Evolutionary conservation across 495 filamentous ascomycete genomes (phyloP).

Genomic region (Pseudevernia furfuracea): DNA sequence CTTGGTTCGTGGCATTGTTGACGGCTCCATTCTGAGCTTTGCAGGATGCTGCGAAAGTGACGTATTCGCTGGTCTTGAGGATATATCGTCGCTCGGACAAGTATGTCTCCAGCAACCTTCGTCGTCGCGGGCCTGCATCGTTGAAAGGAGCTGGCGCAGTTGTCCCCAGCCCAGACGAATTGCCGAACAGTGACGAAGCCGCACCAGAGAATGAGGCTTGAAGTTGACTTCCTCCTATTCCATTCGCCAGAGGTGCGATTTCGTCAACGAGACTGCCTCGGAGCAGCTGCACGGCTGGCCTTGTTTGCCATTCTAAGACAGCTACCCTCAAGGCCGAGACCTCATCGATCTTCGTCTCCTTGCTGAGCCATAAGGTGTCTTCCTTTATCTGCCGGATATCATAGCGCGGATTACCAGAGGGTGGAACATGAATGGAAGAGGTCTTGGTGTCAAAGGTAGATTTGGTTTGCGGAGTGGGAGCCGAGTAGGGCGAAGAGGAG

Average conservation of each 20-base stretch:
- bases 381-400: constrained; percentile 75
- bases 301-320: constrained; percentile 74
- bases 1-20: neutral
- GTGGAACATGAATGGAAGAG: constrained; percentile 79
- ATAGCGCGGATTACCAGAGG: constrained; percentile 57
- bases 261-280: constrained; percentile 61
- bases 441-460: constrained; percentile 77
- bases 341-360: constrained; percentile 68
- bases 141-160: constrained; percentile 30
- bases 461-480: constrained; percentile 53
- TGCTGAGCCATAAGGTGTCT: constrained; percentile 78
- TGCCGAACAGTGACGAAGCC: constrained; percentile 30
- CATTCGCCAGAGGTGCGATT: constrained; percentile 56
- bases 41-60: constrained; percentile 26
- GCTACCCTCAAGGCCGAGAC: constrained; percentile 72
- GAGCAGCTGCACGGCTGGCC: constrained; percentile 57
- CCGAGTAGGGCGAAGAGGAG: constrained; percentile 54
- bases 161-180: constrained; percentile 34
- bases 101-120: constrained; percentile 59
- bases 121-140: constrained; percentile 47
- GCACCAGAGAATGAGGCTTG: constrained; percentile 43
- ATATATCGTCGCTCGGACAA: constrained; percentile 59
- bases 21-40: neutral
- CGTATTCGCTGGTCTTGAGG: constrained; percentile 36
- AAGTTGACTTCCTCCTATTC: constrained; percentile 51